Evolutionary conservation across 352 stramenopile genomes (phyloP), one percentile per base, ranked within the genome.

Genomic region (Globisporangium uncinulatum): DNA sequence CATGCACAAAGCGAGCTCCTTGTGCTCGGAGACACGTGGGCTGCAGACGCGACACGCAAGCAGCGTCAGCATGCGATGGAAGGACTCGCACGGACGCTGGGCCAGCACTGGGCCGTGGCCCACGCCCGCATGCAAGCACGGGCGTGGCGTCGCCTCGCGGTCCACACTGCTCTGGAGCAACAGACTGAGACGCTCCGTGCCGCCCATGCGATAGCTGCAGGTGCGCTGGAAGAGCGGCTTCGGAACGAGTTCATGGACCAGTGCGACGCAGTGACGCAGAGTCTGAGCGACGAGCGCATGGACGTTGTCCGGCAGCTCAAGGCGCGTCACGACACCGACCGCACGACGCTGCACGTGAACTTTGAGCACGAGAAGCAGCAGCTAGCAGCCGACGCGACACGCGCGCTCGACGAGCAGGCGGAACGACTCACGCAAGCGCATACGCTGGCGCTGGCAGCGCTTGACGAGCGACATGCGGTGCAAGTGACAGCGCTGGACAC

Each of bases 361-460:
- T 87, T 74, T 32, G 54, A 85, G 24, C 71, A 87, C 42, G 79
- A 88, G 29, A 83, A 80, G 39, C 66, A 61, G 3, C 74, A 85
- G 21, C n/a, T 83, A 13, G 65, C 82, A 21, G 74, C 85, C 65
- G 77, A 86, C 45, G 57, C 81, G 2, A 44, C 51, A 4, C 61
- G 69, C 15, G 48, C 72, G 0, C 67, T 76, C 34, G 14, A 39
- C 0, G 45, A 54, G 0, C 66, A 83, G 37, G 53, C 74, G 31
- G 59, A 74, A 13, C 63, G 76, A 20, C 13, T 76, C 15, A 57
- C 73, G 45, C 55, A 68, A 9, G 62, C 69, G 5, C 67, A 74
- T 11, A 51, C 65, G 24, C 7, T 45, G 4, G 63, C 58, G 9
- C 52, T 62, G 17, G 61, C 59, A 13, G 44, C 61, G n/a, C 47